These are phyloP conservation scores for Aspergillaceae sp. DNA, from an alignment of 2,329 filamentous ascomycete species.

Conservation along the genomic window DNA sequence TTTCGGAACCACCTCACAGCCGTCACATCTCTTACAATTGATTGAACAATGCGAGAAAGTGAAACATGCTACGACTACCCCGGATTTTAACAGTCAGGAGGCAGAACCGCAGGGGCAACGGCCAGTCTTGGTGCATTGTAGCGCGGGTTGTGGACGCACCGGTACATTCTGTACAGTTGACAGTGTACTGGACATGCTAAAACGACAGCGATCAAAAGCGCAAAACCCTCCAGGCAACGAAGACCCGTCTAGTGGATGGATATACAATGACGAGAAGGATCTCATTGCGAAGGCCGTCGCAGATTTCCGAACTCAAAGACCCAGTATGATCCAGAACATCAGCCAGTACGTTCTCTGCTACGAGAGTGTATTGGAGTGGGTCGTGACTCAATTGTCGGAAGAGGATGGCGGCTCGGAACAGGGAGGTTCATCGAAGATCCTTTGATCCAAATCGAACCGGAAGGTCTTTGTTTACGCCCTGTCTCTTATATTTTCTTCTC, in stretches of 20 bases:
- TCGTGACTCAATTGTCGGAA: slow-evolving; percentile 36
- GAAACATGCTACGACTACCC: slow-evolving; percentile 31
- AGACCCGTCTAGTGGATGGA: slow-evolving; percentile 48
- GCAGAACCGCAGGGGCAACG: slow-evolving; percentile 49
- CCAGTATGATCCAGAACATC: slow-evolving; percentile 95
- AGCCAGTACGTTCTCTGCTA: slow-evolving; percentile 94
- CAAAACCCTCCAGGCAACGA: slow-evolving; percentile 4
- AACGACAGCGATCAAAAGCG: slow-evolving; percentile 57
- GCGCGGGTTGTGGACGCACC: slow-evolving; percentile 88
- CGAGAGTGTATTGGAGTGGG: slow-evolving; percentile 87
- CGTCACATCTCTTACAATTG: slow-evolving; percentile 73
- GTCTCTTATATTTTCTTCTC: neutral
- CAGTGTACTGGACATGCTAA: slow-evolving; percentile 91
- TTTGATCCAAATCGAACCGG: neutral
- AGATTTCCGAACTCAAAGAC: slow-evolving; percentile 75
- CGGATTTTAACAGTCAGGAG: slow-evolving; percentile 34
- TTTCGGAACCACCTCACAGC: slow-evolving; percentile 85
- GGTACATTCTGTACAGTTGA: slow-evolving; percentile 96
- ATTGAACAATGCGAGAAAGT: slow-evolving; percentile 80
- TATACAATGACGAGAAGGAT: slow-evolving; percentile 63
- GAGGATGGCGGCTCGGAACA: neutral
- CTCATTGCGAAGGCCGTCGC: slow-evolving; percentile 80
- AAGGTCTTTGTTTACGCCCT: neutral
- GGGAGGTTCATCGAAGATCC: neutral
- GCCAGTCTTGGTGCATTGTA: slow-evolving; percentile 88